These are phyloP conservation scores for Coniferiporia weirii DNA, from an alignment of 1,284 basidiomycete genomes.

Conservation along the genomic window DNA sequence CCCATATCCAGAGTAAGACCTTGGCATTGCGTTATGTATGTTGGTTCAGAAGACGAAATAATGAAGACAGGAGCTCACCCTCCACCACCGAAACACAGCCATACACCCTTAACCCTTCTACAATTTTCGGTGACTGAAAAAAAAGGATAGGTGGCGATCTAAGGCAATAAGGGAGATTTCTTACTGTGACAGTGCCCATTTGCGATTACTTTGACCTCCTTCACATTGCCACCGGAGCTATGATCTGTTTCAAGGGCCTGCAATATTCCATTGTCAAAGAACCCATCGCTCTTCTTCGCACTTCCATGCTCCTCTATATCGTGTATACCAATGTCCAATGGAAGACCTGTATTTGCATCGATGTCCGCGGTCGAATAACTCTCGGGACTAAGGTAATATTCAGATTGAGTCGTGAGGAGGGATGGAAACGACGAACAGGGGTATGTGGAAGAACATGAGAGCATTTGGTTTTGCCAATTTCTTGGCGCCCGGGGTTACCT, in stretches of 20 bases:
- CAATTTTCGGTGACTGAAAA: constrained; percentile 80
- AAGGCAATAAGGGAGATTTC: constrained; percentile 22
- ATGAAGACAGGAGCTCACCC: constrained; percentile 41
- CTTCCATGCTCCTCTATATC: constrained; percentile 58
- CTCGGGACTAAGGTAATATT: constrained; percentile 43
- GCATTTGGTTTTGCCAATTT: constrained; percentile 86
- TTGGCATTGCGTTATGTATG: constrained; percentile 25
- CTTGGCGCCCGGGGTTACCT: constrained; percentile 47
- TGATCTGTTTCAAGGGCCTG: constrained; percentile 62
- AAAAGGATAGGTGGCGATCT: constrained; percentile 18
- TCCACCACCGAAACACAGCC: constrained; percentile 95
- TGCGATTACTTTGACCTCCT: constrained; percentile 78
- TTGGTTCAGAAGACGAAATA: constrained; percentile 5
- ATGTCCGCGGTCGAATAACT: constrained; percentile 54
- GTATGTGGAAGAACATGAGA: constrained; percentile 94
- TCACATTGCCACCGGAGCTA: constrained; percentile 40
- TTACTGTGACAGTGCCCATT: constrained; percentile 84
- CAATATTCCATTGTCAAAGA: constrained; percentile 77
- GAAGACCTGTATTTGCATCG: constrained; percentile 48
- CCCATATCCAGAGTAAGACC: constrained; percentile 83
- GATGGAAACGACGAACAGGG: constrained; percentile 53
- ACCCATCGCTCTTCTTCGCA: constrained; percentile 69
- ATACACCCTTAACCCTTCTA: constrained; percentile 75
- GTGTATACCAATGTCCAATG: constrained; percentile 62
- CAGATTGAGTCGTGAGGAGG: constrained; percentile 12